A percentile compares a stretch with the other conserved stretches of the same genome.
These are phyloP conservation scores for Pythium brachiatum DNA, from an alignment of 352 stramenopile species.

Conservation along the genomic window DNA sequence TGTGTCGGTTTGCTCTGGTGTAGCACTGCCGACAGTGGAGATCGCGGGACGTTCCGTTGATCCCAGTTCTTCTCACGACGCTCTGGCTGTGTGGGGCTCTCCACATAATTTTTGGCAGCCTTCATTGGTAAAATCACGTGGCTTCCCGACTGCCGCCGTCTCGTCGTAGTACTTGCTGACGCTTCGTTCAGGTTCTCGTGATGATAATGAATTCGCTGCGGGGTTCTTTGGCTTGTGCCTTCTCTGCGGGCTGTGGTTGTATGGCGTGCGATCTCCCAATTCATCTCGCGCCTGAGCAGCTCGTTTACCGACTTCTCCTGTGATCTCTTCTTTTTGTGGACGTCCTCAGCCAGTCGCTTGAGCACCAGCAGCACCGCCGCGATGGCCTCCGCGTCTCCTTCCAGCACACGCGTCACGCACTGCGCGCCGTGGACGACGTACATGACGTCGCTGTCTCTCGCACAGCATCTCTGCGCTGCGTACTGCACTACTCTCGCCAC, in stretches of 20 bases:
- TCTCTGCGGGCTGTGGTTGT: too few species aligned
- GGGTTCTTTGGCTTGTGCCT: too few species aligned
- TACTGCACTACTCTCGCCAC: conserved; percentile 41
- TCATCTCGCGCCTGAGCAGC: not conserved
- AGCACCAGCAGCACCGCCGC: conserved; percentile 47
- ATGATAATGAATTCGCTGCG: too few species aligned
- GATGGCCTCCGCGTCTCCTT: conserved; percentile 37
- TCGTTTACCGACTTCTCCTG: not conserved
- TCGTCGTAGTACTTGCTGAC: too few species aligned
- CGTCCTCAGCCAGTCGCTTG: conserved; percentile 27
- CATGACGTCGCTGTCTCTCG: conserved; percentile 41
- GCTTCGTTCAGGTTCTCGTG: too few species aligned
- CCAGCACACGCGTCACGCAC: conserved; percentile 36
- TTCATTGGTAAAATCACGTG: too few species aligned
- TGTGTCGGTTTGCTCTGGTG: not conserved
- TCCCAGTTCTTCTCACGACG: too few species aligned
- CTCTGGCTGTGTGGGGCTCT: too few species aligned
- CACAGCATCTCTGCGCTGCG: conserved; percentile 37
- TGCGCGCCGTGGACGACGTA: conserved; percentile 46
- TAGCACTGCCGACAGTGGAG: too few species aligned
- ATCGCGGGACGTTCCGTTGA: too few species aligned
- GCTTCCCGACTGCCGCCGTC: too few species aligned
- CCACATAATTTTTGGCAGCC: too few species aligned
- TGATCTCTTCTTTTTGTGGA: not conserved
- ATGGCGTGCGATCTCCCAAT: not conserved